A percentile compares a stretch with the other conserved stretches of the same genome.
Conservation (phyloP, 192 early-diverging fungal genomes). For the Entomortierella parvispora region DNA sequence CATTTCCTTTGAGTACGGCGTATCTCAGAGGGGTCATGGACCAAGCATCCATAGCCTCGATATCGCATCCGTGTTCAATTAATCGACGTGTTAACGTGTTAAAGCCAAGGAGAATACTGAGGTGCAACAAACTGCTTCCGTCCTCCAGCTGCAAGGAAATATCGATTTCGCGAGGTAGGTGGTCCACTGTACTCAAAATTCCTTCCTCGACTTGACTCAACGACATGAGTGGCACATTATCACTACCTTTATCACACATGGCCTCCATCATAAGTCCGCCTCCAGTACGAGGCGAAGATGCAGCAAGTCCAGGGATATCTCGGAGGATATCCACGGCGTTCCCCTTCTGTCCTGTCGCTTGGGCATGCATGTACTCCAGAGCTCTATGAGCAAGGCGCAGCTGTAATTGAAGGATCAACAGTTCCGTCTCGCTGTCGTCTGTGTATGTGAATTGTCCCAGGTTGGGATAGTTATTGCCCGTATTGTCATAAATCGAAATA, state of each 20-base stretch:
- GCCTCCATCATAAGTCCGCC: slow-evolving; percentile 11
- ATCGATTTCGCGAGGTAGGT: slow-evolving; percentile 17
- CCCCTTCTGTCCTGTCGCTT: slow-evolving; percentile 33
- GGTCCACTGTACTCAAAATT: slow-evolving; percentile 25
- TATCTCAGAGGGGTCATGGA: slow-evolving; percentile 40
- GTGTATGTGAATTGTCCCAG: slow-evolving; percentile 43
- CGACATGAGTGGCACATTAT: slow-evolving; percentile 7
- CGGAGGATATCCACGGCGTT: slow-evolving; percentile 31
- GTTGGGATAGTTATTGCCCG: slow-evolving; percentile 26
- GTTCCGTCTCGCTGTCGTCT: slow-evolving; percentile 35
- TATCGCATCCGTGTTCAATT: slow-evolving; percentile 42
- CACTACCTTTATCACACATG: background rate
- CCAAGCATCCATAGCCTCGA: slow-evolving; percentile 29
- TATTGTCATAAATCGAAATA: slow-evolving; percentile 29
- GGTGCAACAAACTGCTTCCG: slow-evolving; percentile 39
- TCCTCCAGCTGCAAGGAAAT: slow-evolving; percentile 48
- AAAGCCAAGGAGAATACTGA: slow-evolving; percentile 27
- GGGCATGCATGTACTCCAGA: slow-evolving; percentile 34
- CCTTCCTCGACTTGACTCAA: slow-evolving; percentile 26
- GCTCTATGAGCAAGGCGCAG: slow-evolving; percentile 41
- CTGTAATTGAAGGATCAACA: slow-evolving; percentile 43
- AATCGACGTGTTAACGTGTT: slow-evolving; percentile 6
- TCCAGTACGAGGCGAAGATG: slow-evolving; percentile 18
- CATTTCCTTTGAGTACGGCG: slow-evolving; percentile 38
- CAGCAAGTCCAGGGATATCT: slow-evolving; percentile 30